Percentiles rank a stretch among this genome's conserved stretches.
These are phyloP conservation scores for Chlamydomonas sphaeroides DNA, from an alignment of 139 green algal genomes.

Conservation along the genomic window DNA sequence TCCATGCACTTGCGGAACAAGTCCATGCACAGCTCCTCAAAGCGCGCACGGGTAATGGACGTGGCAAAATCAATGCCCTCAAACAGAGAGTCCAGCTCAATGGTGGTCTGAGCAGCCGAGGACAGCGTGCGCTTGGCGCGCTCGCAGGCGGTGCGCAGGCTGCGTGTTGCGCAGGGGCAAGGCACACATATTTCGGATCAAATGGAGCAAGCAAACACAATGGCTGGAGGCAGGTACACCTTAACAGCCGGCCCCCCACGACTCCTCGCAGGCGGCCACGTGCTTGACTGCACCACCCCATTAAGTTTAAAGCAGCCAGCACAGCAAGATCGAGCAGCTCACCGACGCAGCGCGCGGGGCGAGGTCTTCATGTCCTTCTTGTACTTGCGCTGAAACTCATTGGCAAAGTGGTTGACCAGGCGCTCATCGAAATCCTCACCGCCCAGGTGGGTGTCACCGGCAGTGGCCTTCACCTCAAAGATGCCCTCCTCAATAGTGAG, in stretches of 20 bases:
- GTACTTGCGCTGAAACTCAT: slow-evolving; percentile 99
- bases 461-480: slow-evolving; percentile 98
- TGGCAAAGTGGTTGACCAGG: slow-evolving; percentile 92
- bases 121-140: slow-evolving; percentile 95
- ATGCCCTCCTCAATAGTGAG: slow-evolving; percentile 99
- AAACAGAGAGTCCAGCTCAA: slow-evolving; percentile 98
- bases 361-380: slow-evolving; percentile 95
- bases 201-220: no score
- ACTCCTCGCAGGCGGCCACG: no score
- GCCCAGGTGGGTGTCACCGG: slow-evolving; percentile 97
- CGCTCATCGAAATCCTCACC: slow-evolving; percentile 99
- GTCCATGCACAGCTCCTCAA: slow-evolving; percentile 99
- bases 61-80: slow-evolving; percentile 98
- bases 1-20: slow-evolving; percentile 99
- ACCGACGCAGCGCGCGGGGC: slow-evolving; percentile 64
- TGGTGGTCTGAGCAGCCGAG: slow-evolving; percentile 86
- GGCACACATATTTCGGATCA: no score
- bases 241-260: no score
- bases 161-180: slow-evolving; percentile 1
- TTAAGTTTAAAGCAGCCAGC: no score
- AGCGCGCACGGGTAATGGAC: slow-evolving; percentile 94
- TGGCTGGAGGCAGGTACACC: no score
- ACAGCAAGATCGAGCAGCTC: neutral
- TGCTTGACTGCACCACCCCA: no score
- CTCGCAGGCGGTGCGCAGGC: slow-evolving; percentile 91